Conservation (phyloP, 805 yeast species). For the Lipomyces yamadae region DNA sequence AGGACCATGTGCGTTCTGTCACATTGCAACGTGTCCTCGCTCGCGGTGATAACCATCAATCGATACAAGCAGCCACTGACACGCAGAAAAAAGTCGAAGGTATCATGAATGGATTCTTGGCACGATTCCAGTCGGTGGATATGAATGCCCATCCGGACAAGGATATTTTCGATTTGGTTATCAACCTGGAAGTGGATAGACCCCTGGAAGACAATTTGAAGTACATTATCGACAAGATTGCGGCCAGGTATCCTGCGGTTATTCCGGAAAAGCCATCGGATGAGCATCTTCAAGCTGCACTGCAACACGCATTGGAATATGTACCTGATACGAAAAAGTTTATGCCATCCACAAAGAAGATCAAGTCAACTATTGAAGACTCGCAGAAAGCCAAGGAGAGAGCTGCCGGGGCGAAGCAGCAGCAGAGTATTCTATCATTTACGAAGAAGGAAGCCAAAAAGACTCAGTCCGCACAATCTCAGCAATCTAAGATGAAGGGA, state of each 20-base stretch:
- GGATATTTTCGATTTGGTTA: constrained; percentile 63
- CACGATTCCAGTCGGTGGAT: constrained; percentile 67
- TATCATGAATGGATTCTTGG: constrained; percentile 76
- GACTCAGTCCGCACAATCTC: not conserved
- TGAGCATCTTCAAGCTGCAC: constrained; percentile 53
- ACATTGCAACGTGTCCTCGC: constrained; percentile 63
- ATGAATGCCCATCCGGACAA: constrained; percentile 58
- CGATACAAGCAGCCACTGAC: constrained; percentile 60
- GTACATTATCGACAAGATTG: constrained; percentile 50
- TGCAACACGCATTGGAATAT: constrained; percentile 57
- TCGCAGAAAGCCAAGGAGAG: constrained; percentile 43
- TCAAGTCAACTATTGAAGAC: constrained; percentile 47
- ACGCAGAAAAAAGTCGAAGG: constrained; percentile 57
- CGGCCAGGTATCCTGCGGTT: constrained; percentile 53
- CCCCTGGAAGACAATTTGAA: constrained; percentile 59
- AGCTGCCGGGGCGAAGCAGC: constrained; percentile 16
- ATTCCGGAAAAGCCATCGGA: constrained; percentile 51
- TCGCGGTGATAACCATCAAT: constrained; percentile 89
- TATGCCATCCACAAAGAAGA: constrained; percentile 1
- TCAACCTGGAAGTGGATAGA: constrained; percentile 58
- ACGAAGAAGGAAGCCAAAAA: not conserved
- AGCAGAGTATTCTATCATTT: constrained; percentile 26
- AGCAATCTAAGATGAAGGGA: not conserved
- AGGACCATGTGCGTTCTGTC: constrained; percentile 41
- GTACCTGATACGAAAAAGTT: constrained; percentile 52